Percentiles rank a stretch among this genome's conserved stretches.
phyloP scores from a whole-genome alignment of 441 rosid species.

The Euphorbia celastroides region DNA sequence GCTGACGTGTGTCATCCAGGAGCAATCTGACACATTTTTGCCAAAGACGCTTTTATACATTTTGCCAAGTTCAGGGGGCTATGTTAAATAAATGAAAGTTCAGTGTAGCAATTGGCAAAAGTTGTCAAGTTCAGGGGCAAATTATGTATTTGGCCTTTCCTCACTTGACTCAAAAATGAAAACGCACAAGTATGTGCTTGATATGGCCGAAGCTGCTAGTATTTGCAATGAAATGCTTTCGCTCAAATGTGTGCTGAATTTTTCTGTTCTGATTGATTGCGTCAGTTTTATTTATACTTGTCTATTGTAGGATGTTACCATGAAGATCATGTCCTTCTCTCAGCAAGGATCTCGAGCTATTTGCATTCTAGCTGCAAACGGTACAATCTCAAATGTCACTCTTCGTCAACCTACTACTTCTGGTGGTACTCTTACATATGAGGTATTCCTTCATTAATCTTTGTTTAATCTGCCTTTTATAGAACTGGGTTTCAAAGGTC shows the following conservation, averaged over 20 bases:
- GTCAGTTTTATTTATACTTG: constrained; percentile 7
- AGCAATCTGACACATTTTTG: no score
- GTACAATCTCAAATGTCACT: constrained; percentile 85
- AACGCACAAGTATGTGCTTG: not conserved
- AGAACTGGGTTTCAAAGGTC: constrained; percentile 3
- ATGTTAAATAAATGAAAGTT: no score
- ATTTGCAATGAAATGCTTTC: not conserved
- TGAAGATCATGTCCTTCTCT: constrained; percentile 91
- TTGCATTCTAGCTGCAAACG: constrained; percentile 86
- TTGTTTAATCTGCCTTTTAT: constrained; percentile 2
- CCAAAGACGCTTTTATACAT: no score
- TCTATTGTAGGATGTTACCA: constrained; percentile 65
- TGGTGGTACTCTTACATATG: constrained; percentile 93
- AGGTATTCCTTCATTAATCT: constrained; percentile 42
- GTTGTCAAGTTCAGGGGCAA: no score
- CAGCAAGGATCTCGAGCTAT: constrained; percentile 88
- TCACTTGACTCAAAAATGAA: not conserved
- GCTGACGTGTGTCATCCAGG: no score
- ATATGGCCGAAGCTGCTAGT: not conserved
- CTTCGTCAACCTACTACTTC: constrained; percentile 80
- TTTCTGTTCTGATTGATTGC: not conserved
- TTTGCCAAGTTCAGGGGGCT: no score
- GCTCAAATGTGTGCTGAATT: not conserved
- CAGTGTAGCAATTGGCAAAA: no score
- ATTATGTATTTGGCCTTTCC: no score